Base-by-base conservation (phyloP, 129 eudicot genomes). In the Tanacetum coccineum region DNA sequence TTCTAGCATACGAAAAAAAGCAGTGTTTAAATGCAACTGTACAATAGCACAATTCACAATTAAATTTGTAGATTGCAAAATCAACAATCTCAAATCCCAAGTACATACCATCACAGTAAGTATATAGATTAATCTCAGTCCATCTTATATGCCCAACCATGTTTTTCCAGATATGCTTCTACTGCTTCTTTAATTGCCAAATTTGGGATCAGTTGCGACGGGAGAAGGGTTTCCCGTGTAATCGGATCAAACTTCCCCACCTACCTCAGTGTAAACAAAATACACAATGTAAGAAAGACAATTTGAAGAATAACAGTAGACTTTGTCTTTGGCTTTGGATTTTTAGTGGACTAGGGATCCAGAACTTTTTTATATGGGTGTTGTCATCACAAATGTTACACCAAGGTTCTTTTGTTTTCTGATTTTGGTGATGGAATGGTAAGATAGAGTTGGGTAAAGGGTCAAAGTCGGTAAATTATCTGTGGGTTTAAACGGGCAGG, bases 141-240 rank as follows among this genome's bases (percentile, higher is more conserved):
- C 80, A 73, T 57, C 76, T 70, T 75, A 71, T 89, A 94, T 25
- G 97, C 97, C 99, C 99, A 94, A 17, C 96, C 93, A 76, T 94
- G 97, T 53, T 57, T 68, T 2, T 83, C 93, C 67, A 94, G 72
- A 74, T 62, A 94, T 20, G 88, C 82, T 61, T 63, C 85, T 8
- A 94, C 97, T 0, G 99, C 96, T 77, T 87, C 99, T 72, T 94
- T 94, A 40, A 94, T 77, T 48, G 99, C 99, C 87, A 89, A 68
- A 81, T 94, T 94, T 28, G 90, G 87, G 21, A 94, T 82, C 73
- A 94, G 70, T 55, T 89, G 97, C 28, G 76, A 72, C 28, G 66
- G 59, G 58, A 67, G 45, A n/a, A 94, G 95, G 1, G 85, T 72
- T 60, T 84, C 87, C 17, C 97, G 93, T 3, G 97, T 94, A 5